Percentiles rank a stretch among this genome's conserved stretches.
phyloP scores from a whole-genome alignment of 1,284 basidiomycete species.

The Sporisorium reilianum region DNA sequence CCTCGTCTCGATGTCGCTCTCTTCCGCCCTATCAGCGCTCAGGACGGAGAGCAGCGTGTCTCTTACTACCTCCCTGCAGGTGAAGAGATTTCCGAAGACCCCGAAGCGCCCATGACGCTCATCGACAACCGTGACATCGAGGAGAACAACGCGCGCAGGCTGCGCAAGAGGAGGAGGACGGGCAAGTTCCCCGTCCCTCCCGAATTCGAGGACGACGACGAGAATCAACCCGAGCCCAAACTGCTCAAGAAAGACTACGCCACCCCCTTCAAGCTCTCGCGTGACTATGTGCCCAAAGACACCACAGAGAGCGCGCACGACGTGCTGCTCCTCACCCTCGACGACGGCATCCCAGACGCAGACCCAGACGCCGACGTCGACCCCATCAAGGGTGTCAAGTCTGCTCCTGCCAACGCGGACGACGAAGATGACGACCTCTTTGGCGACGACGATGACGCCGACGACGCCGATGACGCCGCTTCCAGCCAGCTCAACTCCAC shows the following conservation, averaged over 20 bases:
- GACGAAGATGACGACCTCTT: slow-evolving; percentile 52
- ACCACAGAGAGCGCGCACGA: slow-evolving; percentile 48
- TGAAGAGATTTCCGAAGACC: slow-evolving; percentile 52
- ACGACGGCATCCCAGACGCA: slow-evolving; percentile 57
- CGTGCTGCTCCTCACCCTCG: slow-evolving; percentile 58
- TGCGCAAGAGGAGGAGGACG: slow-evolving; percentile 58
- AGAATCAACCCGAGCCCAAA: slow-evolving; percentile 20
- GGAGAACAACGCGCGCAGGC: slow-evolving; percentile 53
- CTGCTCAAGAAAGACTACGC: slow-evolving; percentile 48
- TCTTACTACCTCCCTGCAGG: slow-evolving; percentile 62
- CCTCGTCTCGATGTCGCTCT: slow-evolving; percentile 58
- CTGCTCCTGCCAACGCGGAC: slow-evolving; percentile 15
- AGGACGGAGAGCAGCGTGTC: slow-evolving; percentile 60
- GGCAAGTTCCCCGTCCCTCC: slow-evolving; percentile 54
- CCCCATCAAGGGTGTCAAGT: slow-evolving; percentile 42
- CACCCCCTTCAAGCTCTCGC: slow-evolving; percentile 56
- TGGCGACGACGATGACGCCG: slow-evolving; percentile 40
- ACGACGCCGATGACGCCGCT: slow-evolving; percentile 10
- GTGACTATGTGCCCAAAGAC: slow-evolving; percentile 61
- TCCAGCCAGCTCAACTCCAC: slow-evolving; percentile 33
- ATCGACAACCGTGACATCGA: slow-evolving; percentile 42
- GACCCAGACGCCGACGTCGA: slow-evolving; percentile 54
- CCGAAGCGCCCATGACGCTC: slow-evolving; percentile 36
- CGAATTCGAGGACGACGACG: slow-evolving; percentile 15
- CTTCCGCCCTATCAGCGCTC: slow-evolving; percentile 58